A percentile compares a stretch with the other conserved stretches of the same genome.
Conservation (phyloP, 768 basidiomycete species). For the Tylopilus subfusipes region DNA sequence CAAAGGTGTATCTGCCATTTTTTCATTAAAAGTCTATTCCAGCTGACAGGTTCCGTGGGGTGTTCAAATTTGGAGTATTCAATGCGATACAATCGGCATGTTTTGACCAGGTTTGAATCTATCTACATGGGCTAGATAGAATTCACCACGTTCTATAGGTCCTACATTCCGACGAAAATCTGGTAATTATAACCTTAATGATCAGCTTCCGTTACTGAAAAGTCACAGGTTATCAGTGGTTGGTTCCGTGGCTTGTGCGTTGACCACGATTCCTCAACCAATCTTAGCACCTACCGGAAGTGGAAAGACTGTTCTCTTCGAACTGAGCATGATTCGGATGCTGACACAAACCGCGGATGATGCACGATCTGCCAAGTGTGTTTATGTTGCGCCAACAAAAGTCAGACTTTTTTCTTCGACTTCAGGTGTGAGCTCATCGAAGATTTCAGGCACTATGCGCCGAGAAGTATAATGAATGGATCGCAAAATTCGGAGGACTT, state of each 20-base stretch:
- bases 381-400: conserved; percentile 95
- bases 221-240: conserved; percentile 69
- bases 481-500: conserved; percentile 67
- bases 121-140: not conserved
- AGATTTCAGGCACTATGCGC: conserved; percentile 72
- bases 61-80: conserved; percentile 89
- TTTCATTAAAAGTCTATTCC: conserved; percentile 7
- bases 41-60: conserved; percentile 78
- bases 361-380: conserved; percentile 52
- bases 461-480: conserved; percentile 85
- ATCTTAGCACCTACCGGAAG: conserved; percentile 86
- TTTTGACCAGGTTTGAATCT: conserved; percentile 57
- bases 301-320: conserved; percentile 95
- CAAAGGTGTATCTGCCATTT: not conserved
- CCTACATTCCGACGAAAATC: conserved; percentile 54
- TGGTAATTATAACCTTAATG: conserved; percentile 40
- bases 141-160: conserved; percentile 42
- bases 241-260: conserved; percentile 11
- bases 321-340: conserved; percentile 81
- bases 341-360: conserved; percentile 42
- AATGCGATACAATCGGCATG: conserved; percentile 88
- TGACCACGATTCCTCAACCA: conserved; percentile 3
- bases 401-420: conserved; percentile 33
- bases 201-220: conserved; percentile 9
- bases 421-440: not conserved